Percentiles rank a stretch among this genome's conserved stretches.
phyloP scores from a whole-genome alignment of 2,329 filamentous ascomycete genomes.

The Microcyclosporella mali region DNA sequence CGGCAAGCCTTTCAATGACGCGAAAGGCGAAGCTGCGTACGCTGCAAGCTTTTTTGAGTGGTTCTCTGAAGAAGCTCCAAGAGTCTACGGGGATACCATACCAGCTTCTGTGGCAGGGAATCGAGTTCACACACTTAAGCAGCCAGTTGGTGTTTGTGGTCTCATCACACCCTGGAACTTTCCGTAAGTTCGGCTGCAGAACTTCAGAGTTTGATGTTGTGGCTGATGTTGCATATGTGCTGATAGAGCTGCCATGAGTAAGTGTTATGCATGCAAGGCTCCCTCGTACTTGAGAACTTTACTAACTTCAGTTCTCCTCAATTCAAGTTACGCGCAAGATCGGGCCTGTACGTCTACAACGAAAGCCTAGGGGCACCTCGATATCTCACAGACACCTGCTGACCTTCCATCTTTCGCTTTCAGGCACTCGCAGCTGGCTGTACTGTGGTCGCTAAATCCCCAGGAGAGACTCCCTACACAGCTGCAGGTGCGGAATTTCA shows the following conservation, averaged over 20 bases:
- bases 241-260: slow-evolving; percentile 33
- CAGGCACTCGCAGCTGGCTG: slow-evolving; percentile 83
- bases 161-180: slow-evolving; percentile 62
- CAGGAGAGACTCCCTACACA: slow-evolving; percentile 87
- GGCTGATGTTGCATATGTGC: no score
- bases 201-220: no score
- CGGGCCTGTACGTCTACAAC: no score
- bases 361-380: no score
- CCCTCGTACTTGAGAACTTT: no score
- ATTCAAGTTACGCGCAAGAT: slow-evolving; percentile 41
- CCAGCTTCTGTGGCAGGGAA: slow-evolving; percentile 64
- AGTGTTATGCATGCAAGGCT: no score
- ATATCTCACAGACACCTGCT: no score
- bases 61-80: slow-evolving; percentile 73
- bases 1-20: slow-evolving; percentile 73
- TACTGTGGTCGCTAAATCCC: slow-evolving; percentile 86
- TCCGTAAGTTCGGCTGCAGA: not conserved
- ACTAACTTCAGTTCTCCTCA: no score
- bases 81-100: slow-evolving; percentile 69
- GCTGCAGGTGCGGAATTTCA: no score
- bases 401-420: no score
- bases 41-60: slow-evolving; percentile 72
- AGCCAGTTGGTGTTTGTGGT: slow-evolving; percentile 77
- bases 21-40: slow-evolving; percentile 65
- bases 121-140: slow-evolving; percentile 70